phyloP scores from a whole-genome alignment of 2,329 filamentous ascomycete species.

The Thelonectria blattea region DNA sequence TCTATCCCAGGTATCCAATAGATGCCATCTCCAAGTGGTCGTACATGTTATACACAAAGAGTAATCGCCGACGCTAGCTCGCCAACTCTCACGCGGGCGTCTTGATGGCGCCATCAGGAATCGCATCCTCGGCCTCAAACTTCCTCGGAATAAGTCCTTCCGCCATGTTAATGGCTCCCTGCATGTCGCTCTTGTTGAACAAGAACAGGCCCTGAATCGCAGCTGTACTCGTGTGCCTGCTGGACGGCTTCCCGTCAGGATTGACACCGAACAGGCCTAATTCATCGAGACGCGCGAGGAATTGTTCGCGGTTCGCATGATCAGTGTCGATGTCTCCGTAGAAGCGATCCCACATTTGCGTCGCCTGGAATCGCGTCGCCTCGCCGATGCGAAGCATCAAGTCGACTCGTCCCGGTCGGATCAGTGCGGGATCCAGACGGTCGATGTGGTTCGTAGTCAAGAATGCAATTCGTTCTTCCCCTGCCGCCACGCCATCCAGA shows the following conservation, averaged over 20 bases:
- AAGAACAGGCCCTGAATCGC: conserved; percentile 93
- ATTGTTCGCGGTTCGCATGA: conserved; percentile 67
- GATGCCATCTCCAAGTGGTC: conserved; percentile 22
- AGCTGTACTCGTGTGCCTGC: conserved; percentile 77
- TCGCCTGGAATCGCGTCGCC: conserved; percentile 84
- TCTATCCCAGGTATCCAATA: background rate
- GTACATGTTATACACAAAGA: conserved; percentile 19
- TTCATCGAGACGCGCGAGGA: conserved; percentile 72
- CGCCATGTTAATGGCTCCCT: conserved; percentile 83
- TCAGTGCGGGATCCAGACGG: conserved; percentile 84
- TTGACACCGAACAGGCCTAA: conserved; percentile 72
- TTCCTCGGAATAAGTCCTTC: conserved; percentile 67
- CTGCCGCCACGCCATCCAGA: conserved; percentile 89
- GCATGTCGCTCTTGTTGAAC: conserved; percentile 91
- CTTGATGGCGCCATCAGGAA: conserved; percentile 49
- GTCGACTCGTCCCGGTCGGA: conserved; percentile 90
- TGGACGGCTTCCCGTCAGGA: conserved; percentile 52
- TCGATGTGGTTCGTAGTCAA: conserved; percentile 95
- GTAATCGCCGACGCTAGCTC: conserved; percentile 24
- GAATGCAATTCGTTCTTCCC: conserved; percentile 92
- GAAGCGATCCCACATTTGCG: conserved; percentile 91
- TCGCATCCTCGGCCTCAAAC: conserved; percentile 55
- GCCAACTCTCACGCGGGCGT: conserved; percentile 43
- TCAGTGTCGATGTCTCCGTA: conserved; percentile 81
- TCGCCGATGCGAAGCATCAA: conserved; percentile 91